Base-by-base conservation (phyloP, 371 early-diverging fungal species). In the Mortierella sp. region DNA sequence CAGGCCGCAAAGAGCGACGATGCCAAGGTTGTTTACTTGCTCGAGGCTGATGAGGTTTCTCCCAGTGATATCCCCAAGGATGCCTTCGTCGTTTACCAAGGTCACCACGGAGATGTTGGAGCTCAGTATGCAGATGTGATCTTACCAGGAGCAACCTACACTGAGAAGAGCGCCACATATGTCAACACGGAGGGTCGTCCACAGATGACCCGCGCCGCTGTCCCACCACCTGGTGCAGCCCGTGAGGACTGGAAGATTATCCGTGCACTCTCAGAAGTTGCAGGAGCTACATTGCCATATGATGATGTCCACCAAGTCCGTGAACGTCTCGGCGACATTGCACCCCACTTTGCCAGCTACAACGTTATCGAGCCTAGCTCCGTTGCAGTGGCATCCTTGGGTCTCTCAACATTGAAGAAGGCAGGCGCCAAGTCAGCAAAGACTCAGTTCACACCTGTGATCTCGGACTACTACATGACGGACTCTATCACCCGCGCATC, bases 241-340 rank as follows among this genome's bases (percentile, higher is more conserved):
- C 95, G 97, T 64, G 98, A 97, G 71, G 98, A 97, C 86, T 98
- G 98, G 98, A 95, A 95, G 91, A 96, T 98, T 61, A 85, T 98
- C 62, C 93, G 98, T 58, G 98, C 98, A 9, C 84, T 98, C 52
- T 95, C 96, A 12, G 97, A 98, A 81, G 87, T 95, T 18, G 84
- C 90, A 26, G 97, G 96, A 7, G 82, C 87, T 8, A 82, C 94
- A 3, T 85, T 98, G 58, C 94, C 96, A 13, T 98, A 98, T 78
- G 95, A 97, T 61, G 93, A 94, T 65, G 80, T 94, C 26, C 76
- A 83, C 7, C 86, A 90, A 41, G 83, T 98, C 54, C 93, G 97
- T 28, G 85, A 87, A 34, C 93, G 98, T 67, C 89, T 97, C 79
- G 84, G 82, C 43, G 94, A 96, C 59, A 84, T 98, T 72, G 86